Conservation (phyloP, 345 rosid species). For the Zanthoxylum bungeanum region DNA sequence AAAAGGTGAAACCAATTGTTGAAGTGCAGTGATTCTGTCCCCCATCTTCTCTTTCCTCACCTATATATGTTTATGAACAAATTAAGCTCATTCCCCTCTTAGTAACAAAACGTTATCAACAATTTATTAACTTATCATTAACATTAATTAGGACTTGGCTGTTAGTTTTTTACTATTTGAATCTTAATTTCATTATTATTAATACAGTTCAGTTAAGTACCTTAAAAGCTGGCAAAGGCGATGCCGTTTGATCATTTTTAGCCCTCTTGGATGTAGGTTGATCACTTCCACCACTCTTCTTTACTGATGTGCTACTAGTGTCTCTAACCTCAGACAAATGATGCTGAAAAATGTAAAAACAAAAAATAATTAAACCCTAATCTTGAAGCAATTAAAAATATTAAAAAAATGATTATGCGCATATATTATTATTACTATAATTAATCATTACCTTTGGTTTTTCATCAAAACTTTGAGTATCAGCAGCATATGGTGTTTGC, state of each 20-base stretch:
- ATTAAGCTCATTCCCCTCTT: background rate
- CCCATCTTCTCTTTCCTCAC: slow-evolving; percentile 99
- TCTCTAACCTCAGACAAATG: slow-evolving; percentile 51
- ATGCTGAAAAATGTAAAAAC: slow-evolving; percentile 23
- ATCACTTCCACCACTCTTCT: slow-evolving; percentile 77
- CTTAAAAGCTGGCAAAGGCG: slow-evolving; percentile 91
- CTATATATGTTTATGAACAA: slow-evolving; percentile 45
- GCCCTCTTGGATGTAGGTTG: slow-evolving; percentile 63
- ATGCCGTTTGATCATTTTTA: slow-evolving; percentile 59
- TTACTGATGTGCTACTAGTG: slow-evolving; percentile 34
- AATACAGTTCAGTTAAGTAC: no score
- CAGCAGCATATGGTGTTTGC: slow-evolving; percentile 54
- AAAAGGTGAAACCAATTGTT: slow-evolving; percentile 99
- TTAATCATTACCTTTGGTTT: slow-evolving; percentile 39
- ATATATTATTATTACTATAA: no score
- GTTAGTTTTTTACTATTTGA: no score
- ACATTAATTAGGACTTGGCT: no score
- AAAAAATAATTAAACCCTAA: slow-evolving; percentile 24
- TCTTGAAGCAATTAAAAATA: background rate
- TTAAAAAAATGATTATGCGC: background rate
- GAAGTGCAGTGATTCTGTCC: slow-evolving; percentile 99
- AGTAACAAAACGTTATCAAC: no score
- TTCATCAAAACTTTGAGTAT: slow-evolving; percentile 44
- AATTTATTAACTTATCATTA: background rate
- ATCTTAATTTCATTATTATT: background rate